phyloP scores from a whole-genome alignment of 108 stramenopile species.

The Nannochloropsis oceanica region DNA sequence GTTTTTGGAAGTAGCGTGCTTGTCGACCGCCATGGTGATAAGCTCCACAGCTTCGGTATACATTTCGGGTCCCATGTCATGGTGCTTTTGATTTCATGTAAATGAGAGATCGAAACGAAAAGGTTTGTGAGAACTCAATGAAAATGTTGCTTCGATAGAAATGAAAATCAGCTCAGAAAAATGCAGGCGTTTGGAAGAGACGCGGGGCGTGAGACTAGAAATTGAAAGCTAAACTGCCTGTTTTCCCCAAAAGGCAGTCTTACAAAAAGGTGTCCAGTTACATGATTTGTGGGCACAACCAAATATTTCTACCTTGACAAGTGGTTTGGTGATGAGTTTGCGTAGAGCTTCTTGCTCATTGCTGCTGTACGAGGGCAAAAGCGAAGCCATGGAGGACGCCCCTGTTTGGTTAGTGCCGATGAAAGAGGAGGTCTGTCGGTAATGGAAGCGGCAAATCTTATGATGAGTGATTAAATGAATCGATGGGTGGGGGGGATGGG shows the following conservation, averaged over 20 bases:
- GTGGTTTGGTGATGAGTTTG: not conserved
- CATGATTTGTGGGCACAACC: not conserved
- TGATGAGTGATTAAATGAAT: too few species aligned
- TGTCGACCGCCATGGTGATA: constrained; percentile 23
- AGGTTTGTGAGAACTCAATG: too few species aligned
- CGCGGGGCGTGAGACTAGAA: too few species aligned
- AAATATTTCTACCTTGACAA: not conserved
- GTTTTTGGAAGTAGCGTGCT: constrained; percentile 9
- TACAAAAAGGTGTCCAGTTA: not conserved
- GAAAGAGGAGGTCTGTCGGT: too few species aligned
- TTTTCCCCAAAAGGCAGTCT: not conserved
- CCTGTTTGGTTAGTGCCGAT: not conserved
- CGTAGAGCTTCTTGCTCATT: not conserved
- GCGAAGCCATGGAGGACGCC: not conserved
- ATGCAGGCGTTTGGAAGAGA: not conserved
- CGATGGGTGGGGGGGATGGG: too few species aligned
- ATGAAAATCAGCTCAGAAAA: too few species aligned
- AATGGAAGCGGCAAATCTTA: too few species aligned
- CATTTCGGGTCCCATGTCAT: constrained; percentile 15
- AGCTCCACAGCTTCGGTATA: constrained; percentile 6
- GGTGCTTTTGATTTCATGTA: not conserved
- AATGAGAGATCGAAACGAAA: too few species aligned
- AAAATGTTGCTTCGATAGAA: too few species aligned
- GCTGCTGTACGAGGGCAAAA: not conserved
- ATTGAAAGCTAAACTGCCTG: not conserved